A percentile compares a stretch with the other conserved stretches of the same genome.
These are phyloP conservation scores for Acacia confusa DNA, from an alignment of 306 rosid genomes.

Conservation along the genomic window DNA sequence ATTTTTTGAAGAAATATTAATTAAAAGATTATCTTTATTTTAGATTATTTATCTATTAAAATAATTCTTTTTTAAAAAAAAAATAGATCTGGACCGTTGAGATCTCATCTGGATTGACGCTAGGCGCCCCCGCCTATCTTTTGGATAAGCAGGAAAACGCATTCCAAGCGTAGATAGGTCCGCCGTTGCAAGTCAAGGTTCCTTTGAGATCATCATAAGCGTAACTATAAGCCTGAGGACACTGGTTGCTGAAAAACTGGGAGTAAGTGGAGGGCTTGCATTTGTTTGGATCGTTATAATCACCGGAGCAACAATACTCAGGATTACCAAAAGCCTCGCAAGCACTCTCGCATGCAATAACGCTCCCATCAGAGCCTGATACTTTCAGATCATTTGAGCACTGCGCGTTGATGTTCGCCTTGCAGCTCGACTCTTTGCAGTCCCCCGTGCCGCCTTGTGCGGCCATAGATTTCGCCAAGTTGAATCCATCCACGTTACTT, in stretches of 20 bases:
- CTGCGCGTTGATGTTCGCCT: neutral
- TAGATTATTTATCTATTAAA: no score
- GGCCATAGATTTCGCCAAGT: slow-evolving; percentile 30
- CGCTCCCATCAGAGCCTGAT: slow-evolving; percentile 34
- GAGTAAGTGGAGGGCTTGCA: slow-evolving; percentile 34
- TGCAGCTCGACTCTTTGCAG: neutral
- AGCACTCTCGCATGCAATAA: slow-evolving; percentile 41
- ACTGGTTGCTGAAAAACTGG: slow-evolving; percentile 32
- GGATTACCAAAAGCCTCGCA: slow-evolving; percentile 40
- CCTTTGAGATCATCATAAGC: slow-evolving; percentile 46
- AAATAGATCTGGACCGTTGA: no score
- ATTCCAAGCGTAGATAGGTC: slow-evolving; percentile 29
- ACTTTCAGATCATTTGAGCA: neutral
- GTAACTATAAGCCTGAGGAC: slow-evolving; percentile 49
- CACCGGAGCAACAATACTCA: slow-evolving; percentile 33
- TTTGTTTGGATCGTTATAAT: slow-evolving; percentile 8
- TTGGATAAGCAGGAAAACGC: no score
- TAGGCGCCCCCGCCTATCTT: no score
- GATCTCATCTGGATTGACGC: no score
- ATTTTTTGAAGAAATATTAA: no score
- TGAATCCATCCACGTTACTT: slow-evolving; percentile 49
- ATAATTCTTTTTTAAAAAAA: no score
- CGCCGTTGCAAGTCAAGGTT: slow-evolving; percentile 41
- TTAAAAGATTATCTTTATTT: no score
- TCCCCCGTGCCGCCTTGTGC: slow-evolving; percentile 30